These are phyloP conservation scores for Colletotrichum agaves DNA, from an alignment of 2,329 filamentous ascomycete species.

Conservation along the genomic window DNA sequence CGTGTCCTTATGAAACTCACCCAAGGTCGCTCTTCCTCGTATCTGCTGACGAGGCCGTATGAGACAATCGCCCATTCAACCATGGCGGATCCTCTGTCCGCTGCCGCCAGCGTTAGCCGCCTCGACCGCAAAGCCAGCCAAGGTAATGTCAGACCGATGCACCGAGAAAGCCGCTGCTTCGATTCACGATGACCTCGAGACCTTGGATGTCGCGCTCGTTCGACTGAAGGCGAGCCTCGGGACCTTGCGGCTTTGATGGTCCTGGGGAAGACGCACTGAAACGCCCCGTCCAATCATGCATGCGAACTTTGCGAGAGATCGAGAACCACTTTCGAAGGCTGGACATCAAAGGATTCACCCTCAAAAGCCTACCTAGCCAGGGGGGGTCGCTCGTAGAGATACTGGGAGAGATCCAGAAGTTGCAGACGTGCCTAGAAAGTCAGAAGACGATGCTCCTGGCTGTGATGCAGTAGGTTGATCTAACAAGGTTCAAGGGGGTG, in stretches of 20 bases:
- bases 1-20: no score
- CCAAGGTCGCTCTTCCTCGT: no score
- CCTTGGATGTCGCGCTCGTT: background rate
- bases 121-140: background rate
- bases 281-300: background rate
- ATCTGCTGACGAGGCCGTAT: no score
- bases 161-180: background rate
- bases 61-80: background rate
- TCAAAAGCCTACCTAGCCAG: background rate
- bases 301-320: background rate
- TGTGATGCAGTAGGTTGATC: conserved; percentile 10
- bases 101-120: conserved; percentile 11
- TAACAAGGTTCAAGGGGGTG: background rate
- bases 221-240: background rate
- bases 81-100: conserved; percentile 20
- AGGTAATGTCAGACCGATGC: background rate
- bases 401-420: background rate
- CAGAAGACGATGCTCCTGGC: conserved; percentile 9
- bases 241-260: background rate
- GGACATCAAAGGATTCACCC: background rate
- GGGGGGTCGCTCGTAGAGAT: background rate
- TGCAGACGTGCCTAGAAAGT: background rate
- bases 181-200: background rate
- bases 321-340: background rate
- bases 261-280: background rate